These are phyloP conservation scores for Endocalyx cinctus DNA, from an alignment of 2,329 filamentous ascomycete species.

Conservation along the genomic window DNA sequence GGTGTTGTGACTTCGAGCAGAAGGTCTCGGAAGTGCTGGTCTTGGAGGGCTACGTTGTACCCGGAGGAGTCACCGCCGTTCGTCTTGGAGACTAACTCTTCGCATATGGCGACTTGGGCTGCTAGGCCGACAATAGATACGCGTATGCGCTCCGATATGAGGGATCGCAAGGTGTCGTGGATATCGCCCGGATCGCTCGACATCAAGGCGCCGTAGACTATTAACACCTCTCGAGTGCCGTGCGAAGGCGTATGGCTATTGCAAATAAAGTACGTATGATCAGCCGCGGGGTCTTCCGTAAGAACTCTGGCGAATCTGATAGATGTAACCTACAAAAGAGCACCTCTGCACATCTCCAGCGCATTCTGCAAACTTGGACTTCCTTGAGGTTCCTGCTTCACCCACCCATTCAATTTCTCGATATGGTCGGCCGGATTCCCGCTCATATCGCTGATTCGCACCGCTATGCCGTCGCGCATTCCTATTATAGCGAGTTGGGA, in stretches of 20 bases:
- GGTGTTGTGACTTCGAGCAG: constrained; percentile 85
- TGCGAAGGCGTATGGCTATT: constrained; percentile 81
- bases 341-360: constrained; percentile 88
- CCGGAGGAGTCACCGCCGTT: constrained; percentile 72
- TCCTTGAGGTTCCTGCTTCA: constrained; percentile 64
- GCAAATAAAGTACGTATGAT: too few relatives aligned
- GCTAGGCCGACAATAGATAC: constrained; percentile 87
- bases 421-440: constrained; percentile 90
- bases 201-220: constrained; percentile 86
- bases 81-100: constrained; percentile 80
- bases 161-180: constrained; percentile 76
- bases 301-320: too few relatives aligned
- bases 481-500: constrained; percentile 89
- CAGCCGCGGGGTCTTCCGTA: too few relatives aligned
- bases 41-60: constrained; percentile 83
- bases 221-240: constrained; percentile 86
- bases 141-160: constrained; percentile 78
- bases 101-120: constrained; percentile 87
- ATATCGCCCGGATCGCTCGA: constrained; percentile 94
- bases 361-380: constrained; percentile 87
- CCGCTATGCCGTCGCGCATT: constrained; percentile 86
- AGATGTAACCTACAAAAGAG: constrained; percentile 71
- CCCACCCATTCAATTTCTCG: constrained; percentile 64
- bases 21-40: constrained; percentile 84
- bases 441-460: constrained; percentile 81